Evolutionary conservation across 2,329 filamentous ascomycete genomes (phyloP).

Genomic region (Ascochyta pisi): DNA sequence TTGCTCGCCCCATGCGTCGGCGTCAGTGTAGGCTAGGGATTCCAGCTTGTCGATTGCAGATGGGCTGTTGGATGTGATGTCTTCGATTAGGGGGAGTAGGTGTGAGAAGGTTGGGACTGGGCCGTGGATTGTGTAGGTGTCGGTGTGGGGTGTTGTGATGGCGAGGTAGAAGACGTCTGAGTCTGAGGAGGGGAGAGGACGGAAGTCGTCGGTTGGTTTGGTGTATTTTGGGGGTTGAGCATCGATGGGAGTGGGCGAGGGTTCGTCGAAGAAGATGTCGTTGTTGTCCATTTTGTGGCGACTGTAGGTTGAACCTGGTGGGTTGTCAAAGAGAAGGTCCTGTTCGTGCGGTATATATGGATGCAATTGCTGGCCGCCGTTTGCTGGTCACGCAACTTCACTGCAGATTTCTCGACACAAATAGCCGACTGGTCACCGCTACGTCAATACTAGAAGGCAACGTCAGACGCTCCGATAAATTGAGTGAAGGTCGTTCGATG

Average conservation of each 20-base stretch:
- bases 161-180: conserved; percentile 36
- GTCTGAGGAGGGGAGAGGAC: neutral
- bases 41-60: conserved; percentile 31
- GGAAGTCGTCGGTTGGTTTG: conserved; percentile 26
- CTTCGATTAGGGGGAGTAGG: conserved; percentile 27
- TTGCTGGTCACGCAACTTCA: neutral
- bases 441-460: neutral
- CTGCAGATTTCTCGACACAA: neutral
- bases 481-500: neutral
- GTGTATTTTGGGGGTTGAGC: neutral
- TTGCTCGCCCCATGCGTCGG: conserved; percentile 14
- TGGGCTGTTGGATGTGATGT: conserved; percentile 22
- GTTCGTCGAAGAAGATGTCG: conserved; percentile 15
- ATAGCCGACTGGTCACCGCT: neutral
- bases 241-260: neutral
- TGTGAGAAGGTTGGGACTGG: conserved; percentile 23
- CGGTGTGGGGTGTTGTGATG: conserved; percentile 29
- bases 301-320: neutral
- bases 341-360: neutral
- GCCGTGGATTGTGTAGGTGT: conserved; percentile 27
- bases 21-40: neutral
- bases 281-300: conserved; percentile 13
- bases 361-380: neutral
- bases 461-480: too few species aligned
- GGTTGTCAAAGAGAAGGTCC: neutral